Conservation (phyloP, 129 eudicot species). For the Apium graveolens region DNA sequence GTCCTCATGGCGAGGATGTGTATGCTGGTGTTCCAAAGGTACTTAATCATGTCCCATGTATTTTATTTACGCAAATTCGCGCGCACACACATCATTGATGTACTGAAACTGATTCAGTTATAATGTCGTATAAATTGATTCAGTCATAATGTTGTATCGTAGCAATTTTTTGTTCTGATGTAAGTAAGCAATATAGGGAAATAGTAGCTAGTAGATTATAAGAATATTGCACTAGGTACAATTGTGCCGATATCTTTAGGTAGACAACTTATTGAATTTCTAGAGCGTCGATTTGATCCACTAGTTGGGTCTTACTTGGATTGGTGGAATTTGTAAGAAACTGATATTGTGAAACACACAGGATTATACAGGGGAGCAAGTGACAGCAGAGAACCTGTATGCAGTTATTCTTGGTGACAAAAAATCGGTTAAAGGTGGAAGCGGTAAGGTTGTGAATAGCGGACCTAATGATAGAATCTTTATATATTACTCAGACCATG, state of each 20-base stretch:
- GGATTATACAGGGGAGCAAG: conserved; percentile 75
- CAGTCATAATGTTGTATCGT: too few relatives aligned
- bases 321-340: background rate
- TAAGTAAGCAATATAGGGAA: background rate
- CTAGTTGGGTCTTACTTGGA: background rate
- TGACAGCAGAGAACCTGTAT: conserved; percentile 52
- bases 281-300: background rate
- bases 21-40: conserved; percentile 95
- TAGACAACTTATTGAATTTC: background rate
- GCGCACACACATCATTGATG: background rate
- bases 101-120: background rate
- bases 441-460: conserved; percentile 81
- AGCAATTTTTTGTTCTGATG: background rate
- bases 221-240: background rate
- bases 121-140: background rate
- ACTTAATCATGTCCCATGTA: background rate
- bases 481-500: conserved; percentile 87
- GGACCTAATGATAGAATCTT: conserved; percentile 71
- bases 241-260: background rate
- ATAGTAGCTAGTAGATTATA: background rate
- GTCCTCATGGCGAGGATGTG: conserved; percentile 59
- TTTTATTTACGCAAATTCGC: background rate
- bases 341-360: conserved; percentile 8
- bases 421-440: conserved; percentile 67
- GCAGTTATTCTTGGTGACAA: conserved; percentile 82